Conservation (phyloP, 148 eudicot species). For the Spergularia marina region DNA sequence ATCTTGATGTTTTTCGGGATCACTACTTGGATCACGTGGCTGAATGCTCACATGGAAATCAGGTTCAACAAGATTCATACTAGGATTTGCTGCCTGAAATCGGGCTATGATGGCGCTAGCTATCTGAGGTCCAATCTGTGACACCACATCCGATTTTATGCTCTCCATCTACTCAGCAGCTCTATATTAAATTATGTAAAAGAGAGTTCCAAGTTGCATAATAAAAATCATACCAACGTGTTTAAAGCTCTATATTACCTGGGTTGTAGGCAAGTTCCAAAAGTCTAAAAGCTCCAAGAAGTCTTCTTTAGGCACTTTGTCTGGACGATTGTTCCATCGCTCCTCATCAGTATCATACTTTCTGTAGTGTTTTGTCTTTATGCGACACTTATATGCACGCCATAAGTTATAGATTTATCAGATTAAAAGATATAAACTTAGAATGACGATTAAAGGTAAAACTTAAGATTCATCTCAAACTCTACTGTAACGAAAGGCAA, state of each 20-base stretch:
- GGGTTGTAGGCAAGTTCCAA: neutral
- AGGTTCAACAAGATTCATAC: neutral
- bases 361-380: no score
- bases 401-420: no score
- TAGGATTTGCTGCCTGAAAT: neutral
- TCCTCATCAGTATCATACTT: neutral
- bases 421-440: no score
- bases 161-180: neutral
- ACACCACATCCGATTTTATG: neutral
- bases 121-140: neutral
- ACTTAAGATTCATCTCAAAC: no score
- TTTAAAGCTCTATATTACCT: no score
- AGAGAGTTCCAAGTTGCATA: no score
- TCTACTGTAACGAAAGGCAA: no score
- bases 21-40: no score
- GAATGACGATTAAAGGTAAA: no score
- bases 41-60: neutral
- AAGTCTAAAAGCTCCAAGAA: neutral
- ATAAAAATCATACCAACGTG: no score
- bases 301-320: neutral
- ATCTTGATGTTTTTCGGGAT: no score
- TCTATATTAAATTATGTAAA: neutral
- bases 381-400: no score
- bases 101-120: neutral
- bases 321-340: neutral